Evolutionary conservation across 2,329 filamentous ascomycete genomes (phyloP), one percentile per base, ranked within the genome.

Genomic region (Elsinoe arachidis): DNA sequence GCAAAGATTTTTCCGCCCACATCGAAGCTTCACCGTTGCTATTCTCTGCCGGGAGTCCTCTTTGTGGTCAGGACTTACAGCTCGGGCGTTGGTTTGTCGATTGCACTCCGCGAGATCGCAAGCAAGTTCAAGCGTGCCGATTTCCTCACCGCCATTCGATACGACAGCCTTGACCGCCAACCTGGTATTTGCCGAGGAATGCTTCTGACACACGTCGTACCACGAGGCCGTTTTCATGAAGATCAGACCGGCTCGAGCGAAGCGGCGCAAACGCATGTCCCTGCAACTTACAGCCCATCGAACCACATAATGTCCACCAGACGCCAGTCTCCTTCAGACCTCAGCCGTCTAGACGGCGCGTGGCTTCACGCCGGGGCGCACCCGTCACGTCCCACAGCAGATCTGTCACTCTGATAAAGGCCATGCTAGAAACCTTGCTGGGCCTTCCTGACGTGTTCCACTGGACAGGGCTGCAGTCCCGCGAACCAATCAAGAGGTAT

Each of bases 381-480:
- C 19, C 41, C 49, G 15, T 38, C 33, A 53, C 33, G 17, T 37
- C 49, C 49, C 19, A 35, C 49, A 53, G 35, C 19, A 46, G 33
- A 53, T 53, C 49, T 53, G 49, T 53, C 49, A 53, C 35, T 34
- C 9, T 38, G 49, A 53, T 53, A 34, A 53, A 35, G 33, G 7
- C 33, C 26, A 14, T 33, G 34, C 33, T 53, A 39, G 33, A 53
- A 26, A 37, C 35, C 35, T 53, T 26, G 33, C 35, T n/a, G 49
- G 34, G 17, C 14, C 33, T 53, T 53, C 34, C 49, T 53, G 49
- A 53, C 49, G 49, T 53, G 49, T 53, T 39, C 54, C 54, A 49
- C 41, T 37, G 12, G 11, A 7, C 39, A 46, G 54, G 54, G 37
- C 54, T 41, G 54, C 54, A 35, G 3, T 37, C 41, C 54, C 54